phyloP scores from a whole-genome alignment of 768 basidiomycete species.

The Mycena galericulata region DNA sequence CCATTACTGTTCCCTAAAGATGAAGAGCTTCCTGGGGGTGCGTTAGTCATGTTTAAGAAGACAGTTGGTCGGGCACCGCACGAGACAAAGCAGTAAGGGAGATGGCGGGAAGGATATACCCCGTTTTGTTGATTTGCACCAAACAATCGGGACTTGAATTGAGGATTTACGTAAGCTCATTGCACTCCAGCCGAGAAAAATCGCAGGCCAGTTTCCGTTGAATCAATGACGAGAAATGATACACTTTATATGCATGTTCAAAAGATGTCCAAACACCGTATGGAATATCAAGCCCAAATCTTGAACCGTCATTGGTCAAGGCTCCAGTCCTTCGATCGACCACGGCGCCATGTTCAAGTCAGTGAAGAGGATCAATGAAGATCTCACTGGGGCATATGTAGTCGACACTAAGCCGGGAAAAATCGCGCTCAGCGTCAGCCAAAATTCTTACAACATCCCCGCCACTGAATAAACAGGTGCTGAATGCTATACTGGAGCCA shows the following conservation, averaged over 20 bases:
- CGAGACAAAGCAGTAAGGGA: constrained; percentile 61
- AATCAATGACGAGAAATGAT: too few relatives aligned
- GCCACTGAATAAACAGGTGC: neutral
- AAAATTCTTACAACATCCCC: neutral
- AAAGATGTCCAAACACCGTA: too few relatives aligned
- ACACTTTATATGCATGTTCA: too few relatives aligned
- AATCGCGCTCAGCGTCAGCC: neutral
- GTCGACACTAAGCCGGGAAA: neutral
- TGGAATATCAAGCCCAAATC: too few relatives aligned
- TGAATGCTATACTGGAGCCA: neutral
- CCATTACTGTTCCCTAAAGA: constrained; percentile 32
- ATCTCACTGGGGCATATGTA: neutral
- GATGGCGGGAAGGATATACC: constrained; percentile 37
- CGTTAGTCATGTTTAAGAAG: constrained; percentile 77
- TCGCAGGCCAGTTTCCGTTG: too few relatives aligned
- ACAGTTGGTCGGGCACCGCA: constrained; percentile 83
- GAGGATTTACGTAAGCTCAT: too few relatives aligned
- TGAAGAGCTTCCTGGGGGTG: constrained; percentile 70
- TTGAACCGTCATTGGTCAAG: too few relatives aligned
- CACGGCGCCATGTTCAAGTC: too few relatives aligned
- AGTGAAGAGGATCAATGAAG: neutral
- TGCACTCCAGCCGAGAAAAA: too few relatives aligned
- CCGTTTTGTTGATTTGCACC: constrained; percentile 4
- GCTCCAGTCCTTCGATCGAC: too few relatives aligned
- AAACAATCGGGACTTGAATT: too few relatives aligned